phyloP scores from a whole-genome alignment of 805 yeast genomes.

The Kuraishia hungarica region DNA sequence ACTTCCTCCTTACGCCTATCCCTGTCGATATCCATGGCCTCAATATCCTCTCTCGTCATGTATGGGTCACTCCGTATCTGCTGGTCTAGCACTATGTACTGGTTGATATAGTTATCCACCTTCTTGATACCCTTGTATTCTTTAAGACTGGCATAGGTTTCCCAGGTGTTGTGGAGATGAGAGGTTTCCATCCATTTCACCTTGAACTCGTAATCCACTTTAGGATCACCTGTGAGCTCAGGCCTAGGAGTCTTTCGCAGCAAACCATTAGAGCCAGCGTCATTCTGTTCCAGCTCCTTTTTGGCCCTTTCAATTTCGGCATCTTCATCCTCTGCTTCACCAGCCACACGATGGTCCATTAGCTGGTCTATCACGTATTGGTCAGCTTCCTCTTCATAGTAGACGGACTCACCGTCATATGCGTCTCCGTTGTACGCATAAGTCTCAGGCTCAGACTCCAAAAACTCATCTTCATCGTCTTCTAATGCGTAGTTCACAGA shows the following conservation, averaged over 20 bases:
- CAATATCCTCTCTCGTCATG: constrained; percentile 87
- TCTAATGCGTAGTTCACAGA: constrained; percentile 75
- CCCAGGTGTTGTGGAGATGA: constrained; percentile 96
- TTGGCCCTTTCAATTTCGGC: constrained; percentile 21
- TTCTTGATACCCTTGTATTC: constrained; percentile 69
- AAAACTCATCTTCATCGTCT: constrained; percentile 45
- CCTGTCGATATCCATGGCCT: constrained; percentile 84
- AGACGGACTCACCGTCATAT: constrained; percentile 11
- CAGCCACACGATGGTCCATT: constrained; percentile 43
- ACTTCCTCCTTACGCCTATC: constrained; percentile 80
- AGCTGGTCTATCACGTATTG: constrained; percentile 26
- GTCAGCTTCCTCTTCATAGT: constrained; percentile 10
- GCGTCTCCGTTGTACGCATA: constrained; percentile 13
- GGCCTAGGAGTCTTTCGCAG: background rate
- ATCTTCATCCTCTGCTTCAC: constrained; percentile 16
- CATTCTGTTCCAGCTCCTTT: constrained; percentile 12
- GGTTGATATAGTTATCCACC: constrained; percentile 84
- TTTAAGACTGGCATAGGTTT: constrained; percentile 46
- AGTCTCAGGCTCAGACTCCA: constrained; percentile 29
- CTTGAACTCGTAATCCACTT: constrained; percentile 46
- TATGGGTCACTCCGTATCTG: constrained; percentile 71
- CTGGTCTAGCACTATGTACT: constrained; percentile 61
- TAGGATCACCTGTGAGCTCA: constrained; percentile 31
- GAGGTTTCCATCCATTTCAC: constrained; percentile 86
- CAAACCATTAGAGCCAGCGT: constrained; percentile 6